Evolutionary conservation across 495 filamentous ascomycete genomes (phyloP), one percentile per base, ranked within the genome.

Genomic region (Penicillium maclennaniae): DNA sequence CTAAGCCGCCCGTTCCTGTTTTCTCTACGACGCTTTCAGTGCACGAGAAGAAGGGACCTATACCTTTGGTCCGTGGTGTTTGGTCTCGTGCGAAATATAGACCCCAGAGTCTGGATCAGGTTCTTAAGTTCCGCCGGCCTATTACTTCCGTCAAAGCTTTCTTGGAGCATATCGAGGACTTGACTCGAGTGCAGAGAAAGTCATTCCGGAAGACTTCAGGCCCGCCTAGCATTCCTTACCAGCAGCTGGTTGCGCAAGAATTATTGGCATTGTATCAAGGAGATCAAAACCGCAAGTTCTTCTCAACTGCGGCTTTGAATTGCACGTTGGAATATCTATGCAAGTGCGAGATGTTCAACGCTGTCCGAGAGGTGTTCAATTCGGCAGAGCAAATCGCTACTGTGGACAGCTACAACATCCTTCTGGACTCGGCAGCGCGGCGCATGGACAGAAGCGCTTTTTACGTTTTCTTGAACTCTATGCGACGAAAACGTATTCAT

Each of bases 241-340:
- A 28, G 14, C 4, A 54, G 17, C 45, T 49, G 26, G 51, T 70
- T 21, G 53, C 54, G 16, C 41, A 44, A 12, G 41, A 48, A 1
- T 43, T 77, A 17, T 7, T 54, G 25, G n/a, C 17, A 8, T 41
- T 74, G 5, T 76, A 76, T 34, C 12, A 7, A 8, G 20, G 53
- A 19, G 62, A 65, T 0, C 27, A 53, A 3, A 61, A 65, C 41
- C 39, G 53, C 21, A 58, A 53, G n/a, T 43, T 66, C 10, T 27
- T 72, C 3, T 77, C 74, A 15, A 70, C 74, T 17, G 63, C 61
- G 14, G 73, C 76, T 21, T 64, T 73, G 51, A 77, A 79, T 42
- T 40, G 17, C 7, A 72, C 77, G 6, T 47, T 79, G 16, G 53
- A 55, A 9, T 80, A 58, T 48, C 60, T 77, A 14, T 69, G 66